Evolutionary conservation across 2,329 filamentous ascomycete genomes (phyloP).

Genomic region (Cladophialophora psammophila): DNA sequence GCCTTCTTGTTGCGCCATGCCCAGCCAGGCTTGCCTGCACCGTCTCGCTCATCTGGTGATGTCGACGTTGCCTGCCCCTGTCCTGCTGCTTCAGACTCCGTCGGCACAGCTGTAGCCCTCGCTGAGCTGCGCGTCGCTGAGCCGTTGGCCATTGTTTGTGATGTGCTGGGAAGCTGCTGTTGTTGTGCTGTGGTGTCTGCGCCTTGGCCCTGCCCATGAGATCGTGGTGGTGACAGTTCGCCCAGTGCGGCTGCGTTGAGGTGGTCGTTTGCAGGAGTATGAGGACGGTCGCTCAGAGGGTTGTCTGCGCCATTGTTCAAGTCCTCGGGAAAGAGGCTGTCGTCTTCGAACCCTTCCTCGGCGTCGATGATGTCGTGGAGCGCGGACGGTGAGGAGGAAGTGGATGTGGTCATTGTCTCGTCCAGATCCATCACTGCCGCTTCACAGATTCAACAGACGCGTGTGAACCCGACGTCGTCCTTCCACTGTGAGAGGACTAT

Average conservation of each 20-base stretch:
- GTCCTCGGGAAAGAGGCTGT: conserved; percentile 22
- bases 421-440: conserved; percentile 17
- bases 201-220: conserved; percentile 20
- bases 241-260: conserved; percentile 42
- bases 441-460: background rate
- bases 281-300: conserved; percentile 21
- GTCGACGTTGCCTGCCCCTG: background rate
- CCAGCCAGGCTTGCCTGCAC: conserved; percentile 56
- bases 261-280: conserved; percentile 40
- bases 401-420: conserved; percentile 40
- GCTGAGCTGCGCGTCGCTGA: conserved; percentile 23
- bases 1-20: conserved; percentile 65
- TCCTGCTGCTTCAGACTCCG: background rate
- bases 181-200: conserved; percentile 6
- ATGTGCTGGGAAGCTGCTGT: background rate
- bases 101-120: background rate
- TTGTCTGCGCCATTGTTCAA: conserved; percentile 12
- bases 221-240: conserved; percentile 41
- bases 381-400: conserved; percentile 33
- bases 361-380: conserved; percentile 20
- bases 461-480: background rate
- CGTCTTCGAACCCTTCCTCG: conserved; percentile 26
- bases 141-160: conserved; percentile 27
- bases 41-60: conserved; percentile 27
- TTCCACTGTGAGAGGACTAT: background rate